phyloP scores from a whole-genome alignment of 345 rosid genomes.

The Hibiscus syriacus region DNA sequence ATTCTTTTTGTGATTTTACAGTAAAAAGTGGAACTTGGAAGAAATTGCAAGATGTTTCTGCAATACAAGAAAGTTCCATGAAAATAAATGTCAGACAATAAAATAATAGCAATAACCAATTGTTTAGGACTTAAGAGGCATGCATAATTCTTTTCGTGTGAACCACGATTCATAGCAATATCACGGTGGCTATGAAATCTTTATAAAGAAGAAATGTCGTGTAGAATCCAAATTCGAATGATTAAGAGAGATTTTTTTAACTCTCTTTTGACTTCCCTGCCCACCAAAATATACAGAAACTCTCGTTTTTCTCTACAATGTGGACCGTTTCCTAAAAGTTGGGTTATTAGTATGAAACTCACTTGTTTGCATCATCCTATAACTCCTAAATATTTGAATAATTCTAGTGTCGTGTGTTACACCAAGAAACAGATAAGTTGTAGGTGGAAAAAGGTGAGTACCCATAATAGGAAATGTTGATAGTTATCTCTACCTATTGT shows the following conservation, averaged over 20 bases:
- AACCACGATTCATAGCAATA: no score
- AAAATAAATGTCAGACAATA: not conserved
- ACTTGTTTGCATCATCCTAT: not conserved
- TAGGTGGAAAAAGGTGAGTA: no score
- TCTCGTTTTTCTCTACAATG: not conserved
- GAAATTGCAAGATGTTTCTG: not conserved
- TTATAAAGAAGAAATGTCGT: slow-evolving; percentile 30
- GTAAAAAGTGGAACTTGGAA: not conserved
- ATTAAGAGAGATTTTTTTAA: not conserved
- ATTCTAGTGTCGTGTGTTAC: no score
- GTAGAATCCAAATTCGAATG: slow-evolving; percentile 29
- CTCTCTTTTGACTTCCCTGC: not conserved
- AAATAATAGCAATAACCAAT: not conserved
- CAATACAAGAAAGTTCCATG: not conserved
- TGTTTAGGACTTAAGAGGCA: not conserved
- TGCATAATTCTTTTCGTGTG: no score
- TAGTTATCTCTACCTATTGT: not conserved
- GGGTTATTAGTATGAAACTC: not conserved
- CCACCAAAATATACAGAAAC: no score
- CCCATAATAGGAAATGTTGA: not conserved
- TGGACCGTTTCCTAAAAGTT: not conserved
- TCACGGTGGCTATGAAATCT: not conserved
- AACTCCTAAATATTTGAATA: no score
- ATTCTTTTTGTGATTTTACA: not conserved
- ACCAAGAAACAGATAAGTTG: no score